Evolutionary conservation across 371 early-diverging fungal species (phyloP), one percentile per base, ranked within the genome.

Genomic region (Lichtheimia ornata): DNA sequence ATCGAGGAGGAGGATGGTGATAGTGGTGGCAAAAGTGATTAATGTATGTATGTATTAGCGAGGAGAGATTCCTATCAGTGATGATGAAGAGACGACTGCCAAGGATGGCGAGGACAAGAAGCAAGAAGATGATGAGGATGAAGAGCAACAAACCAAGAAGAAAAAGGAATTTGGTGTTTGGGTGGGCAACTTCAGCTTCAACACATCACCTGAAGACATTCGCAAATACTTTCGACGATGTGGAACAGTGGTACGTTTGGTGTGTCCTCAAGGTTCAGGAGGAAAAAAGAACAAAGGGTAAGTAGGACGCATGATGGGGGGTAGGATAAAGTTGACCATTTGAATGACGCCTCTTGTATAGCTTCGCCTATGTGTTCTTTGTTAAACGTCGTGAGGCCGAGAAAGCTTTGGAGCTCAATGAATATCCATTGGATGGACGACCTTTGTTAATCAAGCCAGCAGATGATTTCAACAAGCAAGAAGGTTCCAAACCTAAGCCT

Each of bases 161-260:
- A 76, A 44, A 67, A 71, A 45, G 76, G 77, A 83, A 49, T 78
- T 67, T 51, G 84, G 89, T 66, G 77, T 91, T 53, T 91, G 92
- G 92, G 86, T 91, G 30, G 92, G 92, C 6, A 91, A 91, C 67
- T 70, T 91, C 35, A 73, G 85, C 13, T 91, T 80, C 63, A 53
- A 75, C 4, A 86, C 86, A 9, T 82, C 84, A 3, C 74, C 75
- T 20, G 82, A 84, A 43, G 69, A 79, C 0, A 66, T 91, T 52
- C 65, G 64, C 18, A 73, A 78, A 35, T 90, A 87, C 66, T 87
- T 91, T 72, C 62, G 62, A 6, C 72, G 75, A 13, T 83, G 84
- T 45, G 85, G 86, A 13, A 70, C 75, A 3, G 82, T 89, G n/a
- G 88, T 85, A n/a, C 84, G 92, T 43, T 63, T 91, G 41, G 84